Percentiles rank a stretch among this genome's conserved stretches.
Conservation (phyloP, 345 rosid species). For the Salix udensis region DNA sequence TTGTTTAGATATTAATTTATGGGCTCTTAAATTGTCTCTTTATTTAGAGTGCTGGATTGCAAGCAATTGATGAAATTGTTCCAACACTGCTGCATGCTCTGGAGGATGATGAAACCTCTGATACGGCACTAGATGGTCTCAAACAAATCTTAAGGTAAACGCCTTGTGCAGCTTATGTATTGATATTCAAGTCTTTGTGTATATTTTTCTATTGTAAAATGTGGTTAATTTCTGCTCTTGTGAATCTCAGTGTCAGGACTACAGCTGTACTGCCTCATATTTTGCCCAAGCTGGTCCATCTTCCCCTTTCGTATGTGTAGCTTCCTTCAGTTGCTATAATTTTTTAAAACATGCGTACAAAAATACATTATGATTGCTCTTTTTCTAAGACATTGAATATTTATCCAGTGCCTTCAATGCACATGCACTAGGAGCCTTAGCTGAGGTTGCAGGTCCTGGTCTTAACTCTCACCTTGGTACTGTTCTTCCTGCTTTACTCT, state of each 20-base stretch:
- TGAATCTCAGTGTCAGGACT: slow-evolving; percentile 74
- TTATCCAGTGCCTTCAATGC: slow-evolving; percentile 84
- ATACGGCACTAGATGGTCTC: slow-evolving; percentile 93
- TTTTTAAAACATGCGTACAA: not conserved
- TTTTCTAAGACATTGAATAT: slow-evolving; percentile 7
- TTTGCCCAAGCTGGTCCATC: slow-evolving; percentile 86
- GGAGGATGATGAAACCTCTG: slow-evolving; percentile 86
- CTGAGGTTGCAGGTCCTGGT: slow-evolving; percentile 96
- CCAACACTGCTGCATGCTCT: slow-evolving; percentile 90
- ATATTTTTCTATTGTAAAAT: slow-evolving; percentile 1
- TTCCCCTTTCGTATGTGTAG: slow-evolving; percentile 83
- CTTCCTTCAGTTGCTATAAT: slow-evolving; percentile 17
- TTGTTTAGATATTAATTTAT: not conserved
- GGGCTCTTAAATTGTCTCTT: not conserved
- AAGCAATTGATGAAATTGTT: slow-evolving; percentile 98
- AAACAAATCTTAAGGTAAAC: slow-evolving; percentile 84
- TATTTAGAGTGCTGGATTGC: slow-evolving; percentile 92
- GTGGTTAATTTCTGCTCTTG: slow-evolving; percentile 5
- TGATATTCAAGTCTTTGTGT: slow-evolving; percentile 1
- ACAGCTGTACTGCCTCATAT: slow-evolving; percentile 98
- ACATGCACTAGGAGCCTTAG: slow-evolving; percentile 94
- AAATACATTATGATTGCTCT: not conserved
- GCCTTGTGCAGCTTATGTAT: not conserved
- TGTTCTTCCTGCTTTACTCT: slow-evolving; percentile 86
- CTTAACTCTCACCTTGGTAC: slow-evolving; percentile 82